Conservation (phyloP, 768 basidiomycete species). For the Arthromyces matolae region DNA sequence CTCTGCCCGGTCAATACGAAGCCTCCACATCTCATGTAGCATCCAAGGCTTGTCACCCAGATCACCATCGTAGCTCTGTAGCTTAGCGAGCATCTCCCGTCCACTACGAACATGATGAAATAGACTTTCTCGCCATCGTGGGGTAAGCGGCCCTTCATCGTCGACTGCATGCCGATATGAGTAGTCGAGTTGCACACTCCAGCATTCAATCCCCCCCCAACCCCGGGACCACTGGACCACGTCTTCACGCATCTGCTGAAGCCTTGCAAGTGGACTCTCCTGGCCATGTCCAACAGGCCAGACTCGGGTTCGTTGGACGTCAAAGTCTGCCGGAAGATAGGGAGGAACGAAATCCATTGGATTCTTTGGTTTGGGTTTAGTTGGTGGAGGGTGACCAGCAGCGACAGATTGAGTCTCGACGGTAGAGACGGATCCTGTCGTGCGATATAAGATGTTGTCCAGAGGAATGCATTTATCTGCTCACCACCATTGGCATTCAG, state of each 20-base stretch:
- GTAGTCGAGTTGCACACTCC: neutral
- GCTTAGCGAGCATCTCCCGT: neutral
- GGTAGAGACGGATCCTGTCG: too few species aligned
- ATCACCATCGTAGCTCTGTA: neutral
- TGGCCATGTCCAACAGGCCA: neutral
- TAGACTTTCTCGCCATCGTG: neutral
- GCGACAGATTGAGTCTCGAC: too few species aligned
- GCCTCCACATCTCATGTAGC: constrained; percentile 1
- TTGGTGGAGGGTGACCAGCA: too few species aligned
- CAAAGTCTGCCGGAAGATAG: neutral
- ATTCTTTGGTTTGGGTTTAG: too few species aligned
- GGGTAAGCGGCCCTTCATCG: neutral
- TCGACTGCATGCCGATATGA: neutral
- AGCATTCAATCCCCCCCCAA: neutral
- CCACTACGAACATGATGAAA: neutral
- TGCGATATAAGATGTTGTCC: too few species aligned
- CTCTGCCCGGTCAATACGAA: neutral
- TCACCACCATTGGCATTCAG: too few species aligned
- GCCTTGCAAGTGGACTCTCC: neutral
- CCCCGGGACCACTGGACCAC: neutral
- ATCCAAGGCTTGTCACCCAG: neutral
- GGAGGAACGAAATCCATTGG: too few species aligned
- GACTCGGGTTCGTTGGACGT: neutral
- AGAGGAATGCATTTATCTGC: too few species aligned
- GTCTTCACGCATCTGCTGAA: neutral